These are phyloP conservation scores for Kalmusia sp. DNA, from an alignment of 2,329 filamentous ascomycete genomes.

Conservation along the genomic window DNA sequence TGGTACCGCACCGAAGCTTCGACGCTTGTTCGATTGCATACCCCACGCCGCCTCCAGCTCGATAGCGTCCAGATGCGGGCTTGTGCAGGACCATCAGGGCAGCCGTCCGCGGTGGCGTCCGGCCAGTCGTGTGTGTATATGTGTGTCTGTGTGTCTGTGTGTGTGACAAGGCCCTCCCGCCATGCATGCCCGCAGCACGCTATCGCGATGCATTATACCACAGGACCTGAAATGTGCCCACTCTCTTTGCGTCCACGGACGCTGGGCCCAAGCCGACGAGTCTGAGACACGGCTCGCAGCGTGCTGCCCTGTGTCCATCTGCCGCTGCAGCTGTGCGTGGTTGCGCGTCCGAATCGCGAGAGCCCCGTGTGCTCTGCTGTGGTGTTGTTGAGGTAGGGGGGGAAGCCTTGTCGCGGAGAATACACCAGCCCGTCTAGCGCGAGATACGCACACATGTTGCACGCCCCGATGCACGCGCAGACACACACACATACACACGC, in stretches of 20 bases:
- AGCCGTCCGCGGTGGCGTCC: no score
- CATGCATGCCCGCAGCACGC: not conserved
- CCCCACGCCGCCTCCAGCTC: not conserved
- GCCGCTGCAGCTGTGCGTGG: not conserved
- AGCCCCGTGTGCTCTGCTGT: no score
- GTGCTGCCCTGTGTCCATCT: not conserved
- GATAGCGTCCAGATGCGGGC: not conserved
- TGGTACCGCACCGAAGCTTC: conserved; percentile 2
- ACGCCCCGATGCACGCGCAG: no score
- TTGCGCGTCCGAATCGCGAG: no score
- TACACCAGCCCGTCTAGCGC: no score
- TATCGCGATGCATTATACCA: not conserved
- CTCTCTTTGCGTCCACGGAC: no score
- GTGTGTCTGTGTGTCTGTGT: no score
- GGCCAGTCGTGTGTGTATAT: no score
- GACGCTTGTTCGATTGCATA: not conserved
- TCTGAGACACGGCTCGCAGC: conserved; percentile 1
- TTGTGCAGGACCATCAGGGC: not conserved
- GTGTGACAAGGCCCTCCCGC: not conserved
- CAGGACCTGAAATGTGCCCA: no score
- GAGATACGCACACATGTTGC: no score
- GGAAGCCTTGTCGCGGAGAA: not conserved
- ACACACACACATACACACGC: no score
- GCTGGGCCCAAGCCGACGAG: not conserved
- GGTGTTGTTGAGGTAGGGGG: not conserved